Base-by-base conservation (phyloP, 2,329 filamentous ascomycete species). In the Curvularia eragrostidis region DNA sequence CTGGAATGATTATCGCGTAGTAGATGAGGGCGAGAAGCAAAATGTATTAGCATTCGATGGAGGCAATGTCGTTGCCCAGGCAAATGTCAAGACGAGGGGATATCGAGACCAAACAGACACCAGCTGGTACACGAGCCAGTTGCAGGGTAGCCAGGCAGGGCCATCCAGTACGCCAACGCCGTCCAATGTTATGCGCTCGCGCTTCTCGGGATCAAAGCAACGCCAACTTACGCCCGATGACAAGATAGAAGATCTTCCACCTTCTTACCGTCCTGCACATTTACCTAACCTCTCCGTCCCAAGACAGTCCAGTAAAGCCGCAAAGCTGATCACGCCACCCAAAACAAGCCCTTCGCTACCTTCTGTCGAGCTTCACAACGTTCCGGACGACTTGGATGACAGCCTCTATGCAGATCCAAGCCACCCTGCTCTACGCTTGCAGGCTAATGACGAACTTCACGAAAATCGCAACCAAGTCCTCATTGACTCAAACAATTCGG, bases 21-120 rank as follows among this genome's bases (percentile, higher is more conserved):
- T 97, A 3, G 91, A 95, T 64, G 91, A 97, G 74, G 93, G 92
- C 0, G 86, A 89, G 0, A 86, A 87, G 9, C 95, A 99, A 77
- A 92, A 91, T 67, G 84, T 93, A 1, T 80, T 99, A 15, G 83
- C 81, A 3, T 88, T 89, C 50, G 72, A 78, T 63, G 81, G 83
- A 63, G 89, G 87, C 1, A 87, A 83, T 51, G 81, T 96, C 18
- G 79, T 88, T 30, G 91, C 87, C 53, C 88, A 93, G 67, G 78
- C 83, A 1, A 89, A 85, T 59, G 84, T 81, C 38, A 84, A 83
- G 57, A 74, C 82, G 26, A 79, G 81, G 48, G 85, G 89, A 8
- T 98, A 98, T 75, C 85, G 85, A 54, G 91, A 95, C 60, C 92
- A 97, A 75, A 91, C 88, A 1, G 87, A 91, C 43, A 84, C 83